phyloP scores from a whole-genome alignment of 495 filamentous ascomycete genomes.

The Aspergillus carlsbadensis region DNA sequence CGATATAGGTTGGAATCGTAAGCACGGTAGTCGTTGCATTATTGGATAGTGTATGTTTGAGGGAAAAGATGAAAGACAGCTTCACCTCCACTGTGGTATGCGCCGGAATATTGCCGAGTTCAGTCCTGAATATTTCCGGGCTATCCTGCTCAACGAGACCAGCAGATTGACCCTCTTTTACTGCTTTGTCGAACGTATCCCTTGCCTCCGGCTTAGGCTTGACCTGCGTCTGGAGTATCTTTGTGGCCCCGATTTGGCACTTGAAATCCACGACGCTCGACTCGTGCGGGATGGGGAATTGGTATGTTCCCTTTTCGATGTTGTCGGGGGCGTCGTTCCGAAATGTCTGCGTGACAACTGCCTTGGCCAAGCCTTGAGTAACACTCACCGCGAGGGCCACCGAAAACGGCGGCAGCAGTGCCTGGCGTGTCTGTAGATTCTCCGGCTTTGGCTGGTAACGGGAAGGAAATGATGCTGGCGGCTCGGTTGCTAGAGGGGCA shows the following conservation, averaged over 20 bases:
- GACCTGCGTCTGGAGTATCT: slow-evolving; percentile 14
- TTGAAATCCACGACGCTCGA: slow-evolving; percentile 20
- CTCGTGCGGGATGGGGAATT: slow-evolving; percentile 24
- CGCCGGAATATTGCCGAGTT: slow-evolving; percentile 26
- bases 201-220: slow-evolving; percentile 17
- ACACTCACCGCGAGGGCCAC: not conserved
- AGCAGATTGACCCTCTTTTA: slow-evolving; percentile 14
- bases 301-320: slow-evolving; percentile 6
- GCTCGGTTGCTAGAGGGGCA: too few species aligned
- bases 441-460: too few species aligned
- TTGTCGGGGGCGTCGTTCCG: not conserved
- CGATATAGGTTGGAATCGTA: slow-evolving; percentile 28
- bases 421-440: not conserved
- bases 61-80: slow-evolving; percentile 16
- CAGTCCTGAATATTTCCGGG: slow-evolving; percentile 26
- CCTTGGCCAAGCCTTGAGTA: not conserved
- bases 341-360: not conserved
- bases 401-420: not conserved
- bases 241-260: slow-evolving; percentile 18
- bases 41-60: slow-evolving; percentile 13
- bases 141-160: slow-evolving; percentile 25
- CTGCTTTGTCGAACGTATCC: slow-evolving; percentile 15
- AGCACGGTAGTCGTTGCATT: slow-evolving; percentile 15
- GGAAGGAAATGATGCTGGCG: too few species aligned
- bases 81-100: slow-evolving; percentile 20